Base-by-base conservation (phyloP, 441 rosid species). In the Erodium trifolium region DNA sequence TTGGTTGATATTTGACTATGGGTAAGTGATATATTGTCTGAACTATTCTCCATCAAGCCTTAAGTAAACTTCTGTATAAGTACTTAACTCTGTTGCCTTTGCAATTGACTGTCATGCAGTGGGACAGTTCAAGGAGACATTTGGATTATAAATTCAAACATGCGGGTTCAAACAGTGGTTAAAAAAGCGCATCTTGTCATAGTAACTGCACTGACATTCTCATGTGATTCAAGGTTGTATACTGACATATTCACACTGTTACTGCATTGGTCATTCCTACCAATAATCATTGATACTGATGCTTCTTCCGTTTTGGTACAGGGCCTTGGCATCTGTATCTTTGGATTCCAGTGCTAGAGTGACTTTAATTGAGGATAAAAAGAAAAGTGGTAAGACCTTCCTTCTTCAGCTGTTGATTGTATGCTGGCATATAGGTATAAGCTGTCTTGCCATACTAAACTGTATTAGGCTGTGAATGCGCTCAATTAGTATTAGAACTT, bases 311-410 rank as follows among this genome's bases (percentile, higher is more conserved):
- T 71, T 62, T 77, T 71, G 75, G 77, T 79, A 39, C 79, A 92
- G 99, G 90, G 84, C 90, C 57, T 73, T 92, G 81, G 77, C 87
- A 55, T 92, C 98, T 27, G 92, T 84, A 69, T 95, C 98, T 45
- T 73, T 95, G 81, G 99, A 92, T 82, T 90, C 98, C 3, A 95
- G 98, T 78, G 98, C 86, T 69, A 85, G 96, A 71, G 82, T 92
- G 71, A 95, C 93, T 1, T 60, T 72, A 64, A 81, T 92, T 37
- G 79, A 85, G 71, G 79, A 83, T 51, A 72, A 78, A 68, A 74
- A 14, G 71, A 78, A 73, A 72, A 76, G 73, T 0, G 87, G 92
- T 82, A 83, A 14, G 71, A 39, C 64, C 68, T 51, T 2, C 23
- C 37, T 34, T 51, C 68, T 12, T 64, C 68, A 27, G 41, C 53